Conservation (phyloP, 257 asterid species). For the Fraxinus cuspidata region DNA sequence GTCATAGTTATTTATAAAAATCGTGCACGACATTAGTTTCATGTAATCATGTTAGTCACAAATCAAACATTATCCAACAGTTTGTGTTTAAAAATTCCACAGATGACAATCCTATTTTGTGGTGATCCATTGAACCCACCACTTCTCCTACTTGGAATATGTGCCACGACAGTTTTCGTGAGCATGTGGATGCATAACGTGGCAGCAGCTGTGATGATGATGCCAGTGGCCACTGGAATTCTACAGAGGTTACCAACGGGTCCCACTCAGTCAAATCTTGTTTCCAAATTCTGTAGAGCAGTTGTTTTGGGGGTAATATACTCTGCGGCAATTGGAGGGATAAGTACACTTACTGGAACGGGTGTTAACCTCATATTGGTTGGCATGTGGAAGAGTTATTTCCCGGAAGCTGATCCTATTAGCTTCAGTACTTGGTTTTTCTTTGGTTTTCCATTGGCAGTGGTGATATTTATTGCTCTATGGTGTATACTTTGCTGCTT, state of each 20-base stretch:
- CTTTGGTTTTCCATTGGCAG: constrained; percentile 78
- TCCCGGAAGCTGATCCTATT: constrained; percentile 66
- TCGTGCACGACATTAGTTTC: background rate
- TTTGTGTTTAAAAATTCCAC: constrained; percentile 26
- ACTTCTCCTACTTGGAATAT: constrained; percentile 72
- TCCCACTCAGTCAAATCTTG: constrained; percentile 36
- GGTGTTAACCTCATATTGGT: constrained; percentile 92
- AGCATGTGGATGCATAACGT: constrained; percentile 99
- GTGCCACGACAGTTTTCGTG: constrained; percentile 83
- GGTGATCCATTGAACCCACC: constrained; percentile 87
- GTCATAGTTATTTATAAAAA: no score
- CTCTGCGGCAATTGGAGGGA: constrained; percentile 83
- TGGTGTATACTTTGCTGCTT: constrained; percentile 75
- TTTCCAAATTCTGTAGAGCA: constrained; percentile 72
- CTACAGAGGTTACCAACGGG: constrained; percentile 62
- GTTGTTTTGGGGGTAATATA: constrained; percentile 81
- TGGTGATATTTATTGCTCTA: constrained; percentile 50
- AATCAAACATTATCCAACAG: background rate
- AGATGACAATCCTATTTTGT: constrained; percentile 76
- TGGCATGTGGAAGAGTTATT: constrained; percentile 96
- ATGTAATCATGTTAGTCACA: background rate
- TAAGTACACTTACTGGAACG: constrained; percentile 92
- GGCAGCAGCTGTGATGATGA: constrained; percentile 93
- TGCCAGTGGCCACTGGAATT: constrained; percentile 94
- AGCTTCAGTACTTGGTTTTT: constrained; percentile 84